A percentile compares a stretch with the other conserved stretches of the same genome.
Evolutionary conservation across 176 grass and related monocot genomes (phyloP).

Genomic region (Eremochloa ophiuroides): DNA sequence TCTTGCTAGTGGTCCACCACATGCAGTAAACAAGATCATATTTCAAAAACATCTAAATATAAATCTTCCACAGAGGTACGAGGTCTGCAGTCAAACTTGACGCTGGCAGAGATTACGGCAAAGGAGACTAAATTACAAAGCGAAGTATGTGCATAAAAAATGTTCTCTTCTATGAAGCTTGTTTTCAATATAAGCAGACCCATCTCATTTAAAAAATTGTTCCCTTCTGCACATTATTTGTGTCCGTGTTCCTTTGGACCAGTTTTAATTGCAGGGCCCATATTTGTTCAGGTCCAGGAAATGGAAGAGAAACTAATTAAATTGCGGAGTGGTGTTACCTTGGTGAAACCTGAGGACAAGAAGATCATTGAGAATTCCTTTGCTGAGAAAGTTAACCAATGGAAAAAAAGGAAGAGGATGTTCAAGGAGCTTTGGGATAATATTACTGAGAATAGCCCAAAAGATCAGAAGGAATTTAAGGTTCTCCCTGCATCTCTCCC

Average conservation of each 20-base stretch:
- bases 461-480: conserved; percentile 96
- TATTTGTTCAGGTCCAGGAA: conserved; percentile 53
- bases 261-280: neutral
- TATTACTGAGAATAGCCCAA: conserved; percentile 90
- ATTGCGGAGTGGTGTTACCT: conserved; percentile 60
- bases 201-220: neutral
- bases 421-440: conserved; percentile 96
- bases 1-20: neutral
- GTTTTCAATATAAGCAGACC: neutral
- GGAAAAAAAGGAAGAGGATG: conserved; percentile 92
- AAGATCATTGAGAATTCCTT: conserved; percentile 80
- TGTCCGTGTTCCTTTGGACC: neutral
- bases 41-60: conserved; percentile 23
- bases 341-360: conserved; percentile 94
- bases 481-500: conserved; percentile 22
- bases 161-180: neutral
- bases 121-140: conserved; percentile 69
- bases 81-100: conserved; percentile 85
- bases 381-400: conserved; percentile 79
- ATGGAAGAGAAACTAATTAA: conserved; percentile 87
- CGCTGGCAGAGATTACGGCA: conserved; percentile 65
- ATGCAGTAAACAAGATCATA: conserved; percentile 2
- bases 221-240: neutral
- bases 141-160: conserved; percentile 45
- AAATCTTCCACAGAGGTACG: conserved; percentile 62